Base-by-base conservation (phyloP, 331 rosid genomes). In the Malus hybrid region DNA sequence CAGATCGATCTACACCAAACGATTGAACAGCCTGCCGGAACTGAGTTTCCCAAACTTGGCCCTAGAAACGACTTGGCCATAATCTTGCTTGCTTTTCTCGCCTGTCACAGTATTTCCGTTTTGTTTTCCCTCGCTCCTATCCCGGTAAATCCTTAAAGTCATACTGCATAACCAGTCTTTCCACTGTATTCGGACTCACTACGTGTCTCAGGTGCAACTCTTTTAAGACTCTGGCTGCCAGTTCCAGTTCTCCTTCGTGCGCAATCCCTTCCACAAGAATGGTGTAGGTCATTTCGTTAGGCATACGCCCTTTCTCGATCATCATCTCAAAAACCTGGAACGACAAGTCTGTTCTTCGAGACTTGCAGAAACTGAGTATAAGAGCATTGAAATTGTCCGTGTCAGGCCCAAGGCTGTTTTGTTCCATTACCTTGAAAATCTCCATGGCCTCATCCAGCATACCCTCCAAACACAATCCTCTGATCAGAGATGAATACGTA, bases 381-480 rank as follows among this genome's bases (percentile, higher is more conserved):
- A 94, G 90, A 59, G 99, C 89, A 68, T 94, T 94, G 84, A 88
- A 90, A 74, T 91, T 93, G 59, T 89, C 93, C 14, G 74, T 76
- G 70, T 86, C 86, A 48, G 93, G 97, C 73, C 75, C 77, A 55
- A 81, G 78, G 65, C 52, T 73, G 70, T 85, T 76, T 70, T 91
- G 95, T 81, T 90, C 97, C 92, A 94, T 88, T 44, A 90, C 78
- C 78, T 71, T 54, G 75, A 90, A 88, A 69, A 94, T 85, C 86
- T 88, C 90, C 73, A 88, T 81, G 74, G 96, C 97, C 83, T 81
- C 95, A 60, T 88, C 77, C 15, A 91, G 75, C 99, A 91, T 91
- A 67, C 93, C 95, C 82, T 94, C 99, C 78, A 71, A 32, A 81
- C 97, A 94, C 88, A 94, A 69, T 32, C 97, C 97, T 86, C 91